Base-by-base conservation (phyloP, 2,329 filamentous ascomycete genomes). In the Nemania sp. region DNA sequence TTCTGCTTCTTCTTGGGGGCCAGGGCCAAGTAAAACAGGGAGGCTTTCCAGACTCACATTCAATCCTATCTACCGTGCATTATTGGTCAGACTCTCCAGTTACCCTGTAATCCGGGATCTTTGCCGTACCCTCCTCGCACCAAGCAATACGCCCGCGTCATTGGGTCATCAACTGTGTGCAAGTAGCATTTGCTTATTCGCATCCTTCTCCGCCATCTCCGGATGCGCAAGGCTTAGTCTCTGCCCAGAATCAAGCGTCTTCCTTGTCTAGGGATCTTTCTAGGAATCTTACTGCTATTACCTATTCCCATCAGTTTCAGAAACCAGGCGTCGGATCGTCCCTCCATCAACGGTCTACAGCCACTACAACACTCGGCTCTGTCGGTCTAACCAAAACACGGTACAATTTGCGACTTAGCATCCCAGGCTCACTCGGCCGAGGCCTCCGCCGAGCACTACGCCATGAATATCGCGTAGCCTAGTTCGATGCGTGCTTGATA, bases 401-500 rank as follows among this genome's bases (percentile, higher is more conserved):
- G 29, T 27, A 35, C 49, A 43, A 26, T 27, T 53, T 38, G 45
- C 38, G 20, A 51, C 55, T 32, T 8, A n/a, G 15, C 57, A 3
- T 3, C 18, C 11, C 26, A 29, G 26, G 13, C 10, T 26, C 18
- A 13, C 18, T 29, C 24, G 53, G 57, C 53, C 53, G 63, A 62
- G 58, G n/a, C 47, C 60, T 58, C 45, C 38, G 52, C 52, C 60
- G 45, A 47, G n/a, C 29, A 51, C 6, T 47, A 15, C 65, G 54
- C 58, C 61, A 70, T 70, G 68, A 65, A 58, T 56, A 41, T 54
- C 64, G 64, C 41, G 29, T 67, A 62, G 49, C 20, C 20, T 32
- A 32, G 49, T 54, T 52, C 57, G 45, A 57, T 51, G 68, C 49
- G 52, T 55, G 7, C 32, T 59, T n/a, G 56, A 63, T 51, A 63